Percentiles rank a stretch among this genome's conserved stretches.
These are phyloP conservation scores for Venustampulla echinocandica DNA, from an alignment of 495 filamentous ascomycete species.

Conservation along the genomic window DNA sequence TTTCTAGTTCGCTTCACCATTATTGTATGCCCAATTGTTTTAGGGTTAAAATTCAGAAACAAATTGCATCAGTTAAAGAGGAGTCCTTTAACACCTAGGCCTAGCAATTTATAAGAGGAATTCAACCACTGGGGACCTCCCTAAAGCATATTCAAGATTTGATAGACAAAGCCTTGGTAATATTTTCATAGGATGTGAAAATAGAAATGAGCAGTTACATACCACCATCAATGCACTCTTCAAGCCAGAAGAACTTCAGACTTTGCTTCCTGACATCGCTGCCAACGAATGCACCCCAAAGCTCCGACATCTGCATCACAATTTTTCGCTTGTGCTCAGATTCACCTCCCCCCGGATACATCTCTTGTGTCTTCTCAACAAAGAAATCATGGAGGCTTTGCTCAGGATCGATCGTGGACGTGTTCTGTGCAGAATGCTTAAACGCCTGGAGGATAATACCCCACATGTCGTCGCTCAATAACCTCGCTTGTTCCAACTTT, in stretches of 20 bases:
- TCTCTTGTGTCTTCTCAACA: conserved; percentile 45
- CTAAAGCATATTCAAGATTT: background rate
- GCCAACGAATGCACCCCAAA: conserved; percentile 89
- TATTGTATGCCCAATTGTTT: background rate
- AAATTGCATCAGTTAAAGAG: background rate
- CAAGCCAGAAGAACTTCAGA: conserved; percentile 88
- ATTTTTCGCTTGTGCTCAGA: conserved; percentile 25
- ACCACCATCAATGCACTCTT: conserved; percentile 90
- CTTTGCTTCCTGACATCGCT: conserved; percentile 69
- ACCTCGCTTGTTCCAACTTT: conserved; percentile 36
- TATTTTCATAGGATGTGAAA: too few species aligned
- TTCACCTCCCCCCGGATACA: conserved; percentile 40
- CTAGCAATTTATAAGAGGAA: too few species aligned
- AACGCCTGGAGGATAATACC: conserved; percentile 66
- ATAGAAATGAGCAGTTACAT: too few species aligned
- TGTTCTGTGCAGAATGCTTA: conserved; percentile 61
- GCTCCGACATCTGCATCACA: conserved; percentile 55
- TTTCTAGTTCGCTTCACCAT: conserved; percentile 44
- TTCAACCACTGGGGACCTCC: too few species aligned
- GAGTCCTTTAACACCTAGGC: too few species aligned
- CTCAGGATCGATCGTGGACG: conserved; percentile 51
- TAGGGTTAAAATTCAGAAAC: background rate
- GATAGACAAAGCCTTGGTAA: too few species aligned
- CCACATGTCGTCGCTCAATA: conserved; percentile 63
- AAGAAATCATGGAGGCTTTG: conserved; percentile 76